A percentile compares a stretch with the other conserved stretches of the same genome.
phyloP scores from a whole-genome alignment of 257 asterid species.

The Haberlea rhodopensis region DNA sequence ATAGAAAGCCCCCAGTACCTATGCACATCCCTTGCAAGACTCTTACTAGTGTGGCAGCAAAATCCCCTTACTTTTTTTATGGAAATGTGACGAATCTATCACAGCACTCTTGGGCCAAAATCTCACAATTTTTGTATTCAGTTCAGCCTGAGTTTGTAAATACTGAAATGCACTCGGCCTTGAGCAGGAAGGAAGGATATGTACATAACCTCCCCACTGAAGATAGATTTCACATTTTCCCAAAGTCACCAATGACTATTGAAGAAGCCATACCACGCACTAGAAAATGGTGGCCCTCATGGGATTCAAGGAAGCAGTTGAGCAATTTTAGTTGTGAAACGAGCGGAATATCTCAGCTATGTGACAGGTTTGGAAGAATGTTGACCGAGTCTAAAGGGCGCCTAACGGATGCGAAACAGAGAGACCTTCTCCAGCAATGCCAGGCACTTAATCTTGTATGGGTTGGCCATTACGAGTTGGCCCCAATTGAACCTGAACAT shows the following conservation, averaged over 20 bases:
- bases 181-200: conserved; percentile 76
- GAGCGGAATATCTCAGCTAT: conserved; percentile 35
- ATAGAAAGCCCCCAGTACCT: conserved; percentile 35
- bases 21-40: conserved; percentile 44
- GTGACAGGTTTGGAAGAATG: conserved; percentile 60
- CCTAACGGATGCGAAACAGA: conserved; percentile 48
- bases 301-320: conserved; percentile 81
- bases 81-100: conserved; percentile 55
- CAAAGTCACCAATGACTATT: conserved; percentile 68
- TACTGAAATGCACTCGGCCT: conserved; percentile 54
- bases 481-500: conserved; percentile 61
- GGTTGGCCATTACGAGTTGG: conserved; percentile 53
- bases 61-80: conserved; percentile 78
- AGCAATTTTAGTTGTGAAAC: conserved; percentile 44
- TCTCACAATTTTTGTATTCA: conserved; percentile 67
- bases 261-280: conserved; percentile 60
- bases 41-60: conserved; percentile 46
- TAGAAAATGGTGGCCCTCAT: conserved; percentile 76
- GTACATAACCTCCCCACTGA: conserved; percentile 77
- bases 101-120: conserved; percentile 62
- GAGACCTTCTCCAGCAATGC: conserved; percentile 55
- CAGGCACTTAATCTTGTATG: conserved; percentile 58
- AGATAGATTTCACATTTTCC: conserved; percentile 54
- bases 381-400: conserved; percentile 45
- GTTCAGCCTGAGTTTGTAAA: conserved; percentile 69